These are phyloP conservation scores for Digitaria exilis DNA, from an alignment of 202 grass and related monocot species.

Conservation along the genomic window DNA sequence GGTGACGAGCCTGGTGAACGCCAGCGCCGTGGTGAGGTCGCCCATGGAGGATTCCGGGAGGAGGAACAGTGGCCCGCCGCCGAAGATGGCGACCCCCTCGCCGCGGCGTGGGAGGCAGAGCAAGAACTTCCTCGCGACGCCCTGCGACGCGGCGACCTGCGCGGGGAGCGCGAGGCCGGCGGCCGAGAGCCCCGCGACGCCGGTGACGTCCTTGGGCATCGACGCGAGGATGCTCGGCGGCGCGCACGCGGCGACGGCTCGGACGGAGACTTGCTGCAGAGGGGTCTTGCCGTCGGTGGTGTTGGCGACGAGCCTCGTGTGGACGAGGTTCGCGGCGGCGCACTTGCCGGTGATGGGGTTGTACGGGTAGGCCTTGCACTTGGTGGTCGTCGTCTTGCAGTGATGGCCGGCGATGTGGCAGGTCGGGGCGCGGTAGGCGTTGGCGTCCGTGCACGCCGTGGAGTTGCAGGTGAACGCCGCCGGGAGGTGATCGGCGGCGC, in stretches of 20 bases:
- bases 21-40: constrained; percentile 35
- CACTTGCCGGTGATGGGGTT: constrained; percentile 44
- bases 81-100: constrained; percentile 44
- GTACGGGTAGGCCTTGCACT: constrained; percentile 41
- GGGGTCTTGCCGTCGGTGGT: constrained; percentile 44
- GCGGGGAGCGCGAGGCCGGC: constrained; percentile 35
- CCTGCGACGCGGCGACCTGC: constrained; percentile 30
- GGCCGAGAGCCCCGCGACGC: constrained; percentile 45
- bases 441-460: constrained; percentile 28
- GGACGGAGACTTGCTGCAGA: not conserved
- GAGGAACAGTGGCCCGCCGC: constrained; percentile 44
- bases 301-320: constrained; percentile 19
- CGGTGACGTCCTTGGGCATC: constrained; percentile 7
- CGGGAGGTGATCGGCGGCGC: constrained; percentile 31
- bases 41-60: not conserved
- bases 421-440: not conserved
- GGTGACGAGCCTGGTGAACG: constrained; percentile 41
- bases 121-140: constrained; percentile 35
- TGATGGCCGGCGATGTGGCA: not conserved
- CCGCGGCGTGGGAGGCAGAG: constrained; percentile 44
- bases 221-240: constrained; percentile 1
- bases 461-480: not conserved
- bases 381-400: not conserved
- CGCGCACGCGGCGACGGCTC: constrained; percentile 44
- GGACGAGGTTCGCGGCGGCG: constrained; percentile 26